These are phyloP conservation scores for Basipetospora chlamydospora DNA, from an alignment of 2,329 filamentous ascomycete species.

Conservation along the genomic window DNA sequence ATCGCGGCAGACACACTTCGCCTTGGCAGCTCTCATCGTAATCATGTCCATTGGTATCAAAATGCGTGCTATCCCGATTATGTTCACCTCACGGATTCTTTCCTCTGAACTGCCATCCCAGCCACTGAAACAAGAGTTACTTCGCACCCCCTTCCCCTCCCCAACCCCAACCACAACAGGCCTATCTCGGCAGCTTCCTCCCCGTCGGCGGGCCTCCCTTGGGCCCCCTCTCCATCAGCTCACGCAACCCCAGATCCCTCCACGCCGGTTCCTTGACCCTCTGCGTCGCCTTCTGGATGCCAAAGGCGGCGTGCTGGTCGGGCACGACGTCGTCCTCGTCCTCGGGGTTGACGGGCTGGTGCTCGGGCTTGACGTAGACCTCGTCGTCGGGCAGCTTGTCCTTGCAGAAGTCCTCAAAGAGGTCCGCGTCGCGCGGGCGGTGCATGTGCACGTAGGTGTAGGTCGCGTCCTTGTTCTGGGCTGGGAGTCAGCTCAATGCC, in stretches of 20 bases:
- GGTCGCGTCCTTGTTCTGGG: conserved; percentile 57
- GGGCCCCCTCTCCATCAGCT: conserved; percentile 53
- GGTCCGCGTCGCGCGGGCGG: conserved; percentile 55
- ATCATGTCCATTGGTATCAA: too few species aligned
- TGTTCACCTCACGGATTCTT: too few species aligned
- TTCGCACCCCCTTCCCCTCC: neutral
- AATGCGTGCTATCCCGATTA: too few species aligned
- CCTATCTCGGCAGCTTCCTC: conserved; percentile 12
- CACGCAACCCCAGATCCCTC: conserved; percentile 62
- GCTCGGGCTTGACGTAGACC: conserved; percentile 65
- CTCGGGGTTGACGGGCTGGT: conserved; percentile 73
- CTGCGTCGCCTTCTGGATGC: conserved; percentile 69
- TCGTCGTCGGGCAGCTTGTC: conserved; percentile 61
- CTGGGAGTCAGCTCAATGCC: neutral
- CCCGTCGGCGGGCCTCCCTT: conserved; percentile 10
- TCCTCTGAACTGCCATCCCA: too few species aligned
- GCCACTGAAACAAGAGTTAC: too few species aligned
- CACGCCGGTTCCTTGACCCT: conserved; percentile 56
- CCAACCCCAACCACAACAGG: neutral
- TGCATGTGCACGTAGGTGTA: conserved; percentile 68
- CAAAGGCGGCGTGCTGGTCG: conserved; percentile 77
- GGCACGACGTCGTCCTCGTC: conserved; percentile 82
- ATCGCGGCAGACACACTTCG: too few species aligned
- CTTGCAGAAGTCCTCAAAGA: conserved; percentile 64
- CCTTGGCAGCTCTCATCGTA: too few species aligned